These are phyloP conservation scores for Pyrenophora graminea DNA, from an alignment of 2,329 filamentous ascomycete genomes.

Conservation along the genomic window DNA sequence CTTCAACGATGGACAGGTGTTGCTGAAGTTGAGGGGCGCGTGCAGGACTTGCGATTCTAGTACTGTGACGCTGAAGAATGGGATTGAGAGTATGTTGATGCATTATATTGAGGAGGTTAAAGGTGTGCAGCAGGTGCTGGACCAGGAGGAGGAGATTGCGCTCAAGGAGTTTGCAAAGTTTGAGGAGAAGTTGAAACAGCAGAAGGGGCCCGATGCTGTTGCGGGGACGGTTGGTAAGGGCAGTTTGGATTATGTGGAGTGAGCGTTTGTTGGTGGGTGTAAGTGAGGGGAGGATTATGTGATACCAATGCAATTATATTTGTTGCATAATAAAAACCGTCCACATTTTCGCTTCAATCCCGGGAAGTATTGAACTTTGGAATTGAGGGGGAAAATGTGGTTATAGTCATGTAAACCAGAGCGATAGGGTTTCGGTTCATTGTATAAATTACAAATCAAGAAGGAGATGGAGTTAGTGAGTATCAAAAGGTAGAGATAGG, in stretches of 20 bases:
- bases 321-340: neutral
- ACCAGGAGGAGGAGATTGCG: slow-evolving; percentile 88
- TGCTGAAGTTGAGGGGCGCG: slow-evolving; percentile 84
- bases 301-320: slow-evolving; percentile 12
- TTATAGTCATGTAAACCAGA: too few relatives aligned
- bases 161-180: slow-evolving; percentile 90
- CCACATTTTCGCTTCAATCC: too few relatives aligned
- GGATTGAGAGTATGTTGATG: slow-evolving; percentile 98
- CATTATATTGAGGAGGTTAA: slow-evolving; percentile 90
- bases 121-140: slow-evolving; percentile 86
- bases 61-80: slow-evolving; percentile 95
- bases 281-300: neutral
- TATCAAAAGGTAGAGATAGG: too few relatives aligned
- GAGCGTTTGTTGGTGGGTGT: slow-evolving; percentile 19
- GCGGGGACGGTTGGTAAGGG: slow-evolving; percentile 57
- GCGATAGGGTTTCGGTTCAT: too few relatives aligned
- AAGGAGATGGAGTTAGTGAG: neutral
- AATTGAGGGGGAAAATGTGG: too few relatives aligned
- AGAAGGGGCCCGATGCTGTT: slow-evolving; percentile 59
- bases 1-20: slow-evolving; percentile 83
- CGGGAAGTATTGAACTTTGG: too few relatives aligned
- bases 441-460: neutral
- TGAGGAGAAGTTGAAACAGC: slow-evolving; percentile 76
- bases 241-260: slow-evolving; percentile 56
- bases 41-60: slow-evolving; percentile 96